Evolutionary conservation across 371 early-diverging fungal species (phyloP).

Genomic region (Lichtheimia hyalospora): DNA sequence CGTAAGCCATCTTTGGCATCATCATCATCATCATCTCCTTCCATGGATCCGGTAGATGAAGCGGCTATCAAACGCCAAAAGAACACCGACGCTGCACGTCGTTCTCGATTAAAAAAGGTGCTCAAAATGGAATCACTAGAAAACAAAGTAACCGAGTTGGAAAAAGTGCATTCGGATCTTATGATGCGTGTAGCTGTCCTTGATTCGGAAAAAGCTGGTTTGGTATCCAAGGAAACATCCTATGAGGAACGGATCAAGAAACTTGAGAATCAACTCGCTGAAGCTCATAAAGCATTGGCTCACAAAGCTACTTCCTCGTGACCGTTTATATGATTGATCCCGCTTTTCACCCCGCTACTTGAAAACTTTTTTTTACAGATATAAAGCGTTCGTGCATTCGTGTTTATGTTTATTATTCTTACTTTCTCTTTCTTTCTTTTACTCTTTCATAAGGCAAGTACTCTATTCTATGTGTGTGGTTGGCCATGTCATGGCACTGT

Average conservation of each 20-base stretch:
- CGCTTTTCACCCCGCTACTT: too few relatives aligned
- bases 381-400: too few relatives aligned
- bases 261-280: slow-evolving; percentile 66
- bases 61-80: slow-evolving; percentile 72
- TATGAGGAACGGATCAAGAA: slow-evolving; percentile 59
- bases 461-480: not conserved
- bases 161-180: slow-evolving; percentile 64
- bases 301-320: not conserved
- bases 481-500: too few relatives aligned
- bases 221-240: slow-evolving; percentile 56
- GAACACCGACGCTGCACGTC: slow-evolving; percentile 91
- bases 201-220: slow-evolving; percentile 60
- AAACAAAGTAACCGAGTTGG: slow-evolving; percentile 67
- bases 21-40: too few relatives aligned
- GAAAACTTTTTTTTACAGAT: too few relatives aligned
- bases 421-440: not conserved
- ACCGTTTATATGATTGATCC: too few relatives aligned
- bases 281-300: slow-evolving; percentile 45
- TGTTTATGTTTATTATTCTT: not conserved
- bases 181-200: slow-evolving; percentile 65
- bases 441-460: slow-evolving; percentile 11
- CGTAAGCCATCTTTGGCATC: too few relatives aligned
- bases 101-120: slow-evolving; percentile 82
- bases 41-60: slow-evolving; percentile 38
- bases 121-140: slow-evolving; percentile 80